Evolutionary conservation across 345 rosid genomes (phyloP), one percentile per base, ranked within the genome.

Genomic region (Rhizophora apiculata): DNA sequence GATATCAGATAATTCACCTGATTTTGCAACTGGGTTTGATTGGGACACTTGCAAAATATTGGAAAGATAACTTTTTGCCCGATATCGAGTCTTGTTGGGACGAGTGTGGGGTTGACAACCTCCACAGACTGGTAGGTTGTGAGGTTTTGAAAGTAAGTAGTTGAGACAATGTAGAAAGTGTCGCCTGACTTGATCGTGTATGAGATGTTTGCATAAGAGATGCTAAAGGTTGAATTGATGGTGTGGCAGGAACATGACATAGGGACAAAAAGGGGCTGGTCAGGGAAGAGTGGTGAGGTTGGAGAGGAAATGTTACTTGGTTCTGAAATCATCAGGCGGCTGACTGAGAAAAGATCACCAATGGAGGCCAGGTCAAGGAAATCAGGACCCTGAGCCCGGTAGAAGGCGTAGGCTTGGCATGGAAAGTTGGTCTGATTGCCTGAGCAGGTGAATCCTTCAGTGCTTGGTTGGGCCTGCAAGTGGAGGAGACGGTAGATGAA

Each of bases 111-210:
- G 71, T 89, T 89, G 58, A 83, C 88, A 60, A 75, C 65, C 76
- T 82, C 70, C 64, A 89, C 91, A 8, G 94, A 82, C 67, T 85
- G 87, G 77, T 74, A 89, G 48, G 89, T 85, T 32, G 94, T 85
- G 53, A 86, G 86, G 68, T 89, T 86, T 64, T 73, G 82, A 64
- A 82, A 83, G 2, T 34, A 0, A 1, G 0, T 1, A 43, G 83
- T 74, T 15, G 94, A 86, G 7, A 86, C 68, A 4, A 1, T 0
- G 67, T 80, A 84, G 62, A 79, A 89, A 26, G 88, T 85, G 77
- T 89, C 84, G 20, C 70, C 83, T 1, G 20, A 0, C 64, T 71
- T 54, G 72, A 86, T 85, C 26, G 80, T 85, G 76, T 82, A 79
- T 16, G 81, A 31, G 63, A 82, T 31, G 61, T 85, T 86, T 51